Evolutionary conservation across 1,284 basidiomycete species (phyloP).

Genomic region (Pseudozyma sp.): DNA sequence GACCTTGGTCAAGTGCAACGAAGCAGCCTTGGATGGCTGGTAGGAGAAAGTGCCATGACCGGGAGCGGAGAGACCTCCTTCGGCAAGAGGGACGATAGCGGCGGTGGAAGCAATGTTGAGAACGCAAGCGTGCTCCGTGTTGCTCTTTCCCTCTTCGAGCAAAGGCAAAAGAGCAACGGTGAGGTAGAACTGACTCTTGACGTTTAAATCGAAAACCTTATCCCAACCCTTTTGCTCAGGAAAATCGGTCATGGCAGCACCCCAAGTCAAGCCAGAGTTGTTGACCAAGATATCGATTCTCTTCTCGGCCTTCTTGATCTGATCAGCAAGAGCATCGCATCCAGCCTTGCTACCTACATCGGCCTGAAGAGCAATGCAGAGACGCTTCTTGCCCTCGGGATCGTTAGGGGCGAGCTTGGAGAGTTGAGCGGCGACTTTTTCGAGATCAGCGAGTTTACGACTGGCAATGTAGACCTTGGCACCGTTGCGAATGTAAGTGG

Average conservation of each 20-base stretch:
- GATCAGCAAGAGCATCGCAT: conserved; percentile 78
- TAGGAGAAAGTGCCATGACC: conserved; percentile 83
- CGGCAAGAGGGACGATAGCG: conserved; percentile 74
- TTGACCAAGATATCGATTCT: conserved; percentile 73
- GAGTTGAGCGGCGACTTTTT: conserved; percentile 71
- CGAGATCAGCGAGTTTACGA: conserved; percentile 76
- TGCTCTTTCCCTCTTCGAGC: conserved; percentile 58
- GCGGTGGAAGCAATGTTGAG: conserved; percentile 81
- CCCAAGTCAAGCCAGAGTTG: conserved; percentile 76
- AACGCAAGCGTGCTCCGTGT: conserved; percentile 75
- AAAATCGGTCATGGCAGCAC: conserved; percentile 78
- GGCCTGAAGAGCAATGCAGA: conserved; percentile 61
- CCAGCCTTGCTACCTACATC: conserved; percentile 77
- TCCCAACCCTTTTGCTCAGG: conserved; percentile 82
- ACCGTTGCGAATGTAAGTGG: conserved; percentile 82
- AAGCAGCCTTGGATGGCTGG: conserved; percentile 77
- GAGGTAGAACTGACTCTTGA: conserved; percentile 68
- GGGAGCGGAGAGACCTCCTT: conserved; percentile 72
- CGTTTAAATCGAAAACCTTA: conserved; percentile 66
- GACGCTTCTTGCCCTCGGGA: conserved; percentile 38
- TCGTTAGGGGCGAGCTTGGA: conserved; percentile 51
- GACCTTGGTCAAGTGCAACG: conserved; percentile 82
- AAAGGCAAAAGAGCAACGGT: conserved; percentile 66
- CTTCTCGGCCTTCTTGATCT: conserved; percentile 76
- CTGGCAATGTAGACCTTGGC: conserved; percentile 85